These are phyloP conservation scores for Bonnemaisonia californica DNA, from an alignment of 31 red algal genomes.

Conservation along the genomic window DNA sequence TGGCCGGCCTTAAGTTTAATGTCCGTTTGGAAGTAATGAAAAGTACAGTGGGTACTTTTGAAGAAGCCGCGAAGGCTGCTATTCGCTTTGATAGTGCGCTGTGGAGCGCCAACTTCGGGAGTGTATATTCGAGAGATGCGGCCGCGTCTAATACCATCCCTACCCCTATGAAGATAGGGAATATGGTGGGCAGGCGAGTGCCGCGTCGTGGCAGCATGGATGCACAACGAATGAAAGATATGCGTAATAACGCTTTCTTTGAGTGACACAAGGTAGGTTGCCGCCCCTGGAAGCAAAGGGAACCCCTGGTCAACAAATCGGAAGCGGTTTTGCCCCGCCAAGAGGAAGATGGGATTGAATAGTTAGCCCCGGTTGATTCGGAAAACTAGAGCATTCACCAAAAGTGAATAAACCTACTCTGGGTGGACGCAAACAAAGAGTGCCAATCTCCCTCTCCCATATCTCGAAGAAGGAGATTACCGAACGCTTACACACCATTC, in stretches of 20 bases:
- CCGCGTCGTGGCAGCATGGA: neutral
- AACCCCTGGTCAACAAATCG: neutral
- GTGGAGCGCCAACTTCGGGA: no score
- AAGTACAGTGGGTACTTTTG: neutral
- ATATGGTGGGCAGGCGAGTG: neutral
- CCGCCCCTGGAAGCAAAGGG: neutral
- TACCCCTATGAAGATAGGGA: conserved; percentile 13
- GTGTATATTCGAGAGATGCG: neutral
- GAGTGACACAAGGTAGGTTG: neutral
- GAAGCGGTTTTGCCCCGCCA: neutral
- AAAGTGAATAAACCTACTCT: neutral
- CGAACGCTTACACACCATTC: neutral
- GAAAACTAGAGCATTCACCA: neutral
- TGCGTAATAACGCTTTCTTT: conserved; percentile 3
- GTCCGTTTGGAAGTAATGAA: conserved; percentile 16
- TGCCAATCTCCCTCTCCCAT: neutral
- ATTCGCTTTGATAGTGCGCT: neutral
- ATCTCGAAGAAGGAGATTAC: neutral
- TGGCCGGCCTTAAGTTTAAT: neutral
- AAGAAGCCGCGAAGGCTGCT: conserved; percentile 1
- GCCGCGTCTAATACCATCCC: no score
- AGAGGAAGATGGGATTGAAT: no score
- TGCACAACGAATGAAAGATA: neutral
- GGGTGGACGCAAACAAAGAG: no score
- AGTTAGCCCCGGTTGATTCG: no score